Evolutionary conservation across 768 basidiomycete genomes (phyloP).

Genomic region (Tremella mesenterica): DNA sequence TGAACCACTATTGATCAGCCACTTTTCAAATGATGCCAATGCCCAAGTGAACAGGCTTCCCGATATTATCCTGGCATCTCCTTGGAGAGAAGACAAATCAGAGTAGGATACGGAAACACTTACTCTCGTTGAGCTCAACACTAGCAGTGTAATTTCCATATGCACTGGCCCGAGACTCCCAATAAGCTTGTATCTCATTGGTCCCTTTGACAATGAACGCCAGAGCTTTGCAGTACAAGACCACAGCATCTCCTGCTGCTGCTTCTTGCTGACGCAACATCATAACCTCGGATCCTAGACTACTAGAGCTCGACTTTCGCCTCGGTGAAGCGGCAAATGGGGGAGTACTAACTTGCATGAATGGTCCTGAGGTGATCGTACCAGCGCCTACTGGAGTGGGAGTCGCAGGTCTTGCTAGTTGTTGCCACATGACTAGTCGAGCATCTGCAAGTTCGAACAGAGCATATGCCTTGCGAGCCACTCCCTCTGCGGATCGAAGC

Average conservation of each 20-base stretch:
- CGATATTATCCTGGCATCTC: too few relatives aligned
- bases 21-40: neutral
- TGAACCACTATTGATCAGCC: constrained; percentile 45
- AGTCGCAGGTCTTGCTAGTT: constrained; percentile 6
- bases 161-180: constrained; percentile 33
- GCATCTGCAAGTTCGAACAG: constrained; percentile 81
- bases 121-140: constrained; percentile 51
- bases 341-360: constrained; percentile 3
- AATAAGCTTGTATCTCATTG: constrained; percentile 59
- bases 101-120: constrained; percentile 47
- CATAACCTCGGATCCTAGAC: constrained; percentile 29
- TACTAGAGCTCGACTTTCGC: constrained; percentile 37
- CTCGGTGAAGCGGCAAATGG: constrained; percentile 18
- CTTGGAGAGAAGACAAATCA: too few relatives aligned
- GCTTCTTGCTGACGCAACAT: constrained; percentile 27
- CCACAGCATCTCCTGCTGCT: constrained; percentile 38
- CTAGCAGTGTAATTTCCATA: constrained; percentile 28
- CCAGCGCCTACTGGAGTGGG: too few relatives aligned
- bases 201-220: constrained; percentile 89
- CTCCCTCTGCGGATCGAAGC: constrained; percentile 70
- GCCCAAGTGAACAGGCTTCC: too few relatives aligned
- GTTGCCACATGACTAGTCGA: constrained; percentile 53
- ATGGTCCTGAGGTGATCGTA: too few relatives aligned
- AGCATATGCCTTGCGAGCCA: constrained; percentile 93
- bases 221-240: constrained; percentile 50